Conservation (phyloP, 768 basidiomycete species). For the Trametes cubensis region DNA sequence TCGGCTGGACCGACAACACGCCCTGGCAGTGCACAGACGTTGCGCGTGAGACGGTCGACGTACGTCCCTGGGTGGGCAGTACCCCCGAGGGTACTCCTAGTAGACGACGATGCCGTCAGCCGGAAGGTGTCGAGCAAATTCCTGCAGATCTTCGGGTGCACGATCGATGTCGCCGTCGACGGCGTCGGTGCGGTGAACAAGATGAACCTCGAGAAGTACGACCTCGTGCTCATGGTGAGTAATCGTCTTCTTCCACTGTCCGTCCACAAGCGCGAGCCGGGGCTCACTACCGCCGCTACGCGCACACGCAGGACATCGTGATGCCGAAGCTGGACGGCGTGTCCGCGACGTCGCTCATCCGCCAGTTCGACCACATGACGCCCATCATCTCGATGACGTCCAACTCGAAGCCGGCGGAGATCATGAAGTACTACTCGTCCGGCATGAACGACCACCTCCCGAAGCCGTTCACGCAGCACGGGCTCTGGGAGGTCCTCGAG, state of each 20-base stretch:
- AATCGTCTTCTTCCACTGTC: background rate
- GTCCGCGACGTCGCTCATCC: conserved; percentile 88
- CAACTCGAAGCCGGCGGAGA: conserved; percentile 90
- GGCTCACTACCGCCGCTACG: background rate
- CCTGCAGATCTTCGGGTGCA: conserved; percentile 92
- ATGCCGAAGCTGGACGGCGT: conserved; percentile 91
- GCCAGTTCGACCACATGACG: conserved; percentile 93
- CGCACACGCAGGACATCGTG: conserved; percentile 76
- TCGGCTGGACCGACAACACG: conserved; percentile 8
- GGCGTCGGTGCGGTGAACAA: conserved; percentile 91
- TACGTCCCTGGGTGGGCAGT: conserved; percentile 92
- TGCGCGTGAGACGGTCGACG: conserved; percentile 74
- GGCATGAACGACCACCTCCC: conserved; percentile 98
- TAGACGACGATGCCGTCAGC: conserved; percentile 95
- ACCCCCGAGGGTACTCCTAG: conserved; percentile 86
- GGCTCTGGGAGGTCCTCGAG: conserved; percentile 90
- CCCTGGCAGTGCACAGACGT: conserved; percentile 42
- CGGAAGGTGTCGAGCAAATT: conserved; percentile 89
- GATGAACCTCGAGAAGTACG: conserved; percentile 97
- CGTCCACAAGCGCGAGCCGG: background rate
- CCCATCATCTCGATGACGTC: conserved; percentile 99
- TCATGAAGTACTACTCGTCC: conserved; percentile 86
- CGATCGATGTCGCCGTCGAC: conserved; percentile 92
- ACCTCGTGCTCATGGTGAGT: conserved; percentile 91
- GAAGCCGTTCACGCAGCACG: conserved; percentile 96